Evolutionary conservation across 2,329 filamentous ascomycete genomes (phyloP).

Genomic region (Xylariaceae sp.): DNA sequence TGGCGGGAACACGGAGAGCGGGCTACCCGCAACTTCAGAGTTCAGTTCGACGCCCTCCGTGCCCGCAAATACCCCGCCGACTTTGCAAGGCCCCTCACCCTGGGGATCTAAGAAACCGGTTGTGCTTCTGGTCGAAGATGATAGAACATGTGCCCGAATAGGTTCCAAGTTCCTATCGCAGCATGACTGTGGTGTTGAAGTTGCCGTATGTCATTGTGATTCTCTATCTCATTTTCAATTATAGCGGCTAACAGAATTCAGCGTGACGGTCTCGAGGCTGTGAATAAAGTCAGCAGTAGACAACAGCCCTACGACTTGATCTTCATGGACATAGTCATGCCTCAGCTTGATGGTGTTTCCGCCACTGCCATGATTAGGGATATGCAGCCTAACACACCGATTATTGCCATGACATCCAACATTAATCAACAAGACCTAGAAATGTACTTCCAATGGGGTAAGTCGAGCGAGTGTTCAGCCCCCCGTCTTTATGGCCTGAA

Average conservation of each 20-base stretch:
- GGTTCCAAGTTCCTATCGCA: constrained; percentile 61
- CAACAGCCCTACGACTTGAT: constrained; percentile 58
- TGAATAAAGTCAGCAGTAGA: constrained; percentile 66
- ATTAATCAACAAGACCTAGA: constrained; percentile 95
- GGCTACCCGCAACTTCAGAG: constrained; percentile 39
- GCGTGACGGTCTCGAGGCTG: constrained; percentile 84
- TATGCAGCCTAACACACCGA: constrained; percentile 73
- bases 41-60: constrained; percentile 31
- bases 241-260: constrained; percentile 36
- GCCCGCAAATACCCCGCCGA: constrained; percentile 31
- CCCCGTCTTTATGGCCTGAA: not conserved
- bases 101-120: constrained; percentile 64
- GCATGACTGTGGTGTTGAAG: constrained; percentile 62
- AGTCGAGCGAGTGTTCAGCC: constrained; percentile 32
- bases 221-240: not conserved
- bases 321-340: constrained; percentile 96
- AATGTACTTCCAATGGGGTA: constrained; percentile 95
- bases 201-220: constrained; percentile 48
- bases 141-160: constrained; percentile 61
- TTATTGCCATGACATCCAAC: constrained; percentile 98
- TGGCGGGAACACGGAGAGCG: constrained; percentile 43
- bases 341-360: constrained; percentile 87
- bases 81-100: constrained; percentile 38
- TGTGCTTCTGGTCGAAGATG: constrained; percentile 86
- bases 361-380: constrained; percentile 90